phyloP scores from a whole-genome alignment of 1,284 basidiomycete genomes.

The Entoloma clypeatum region DNA sequence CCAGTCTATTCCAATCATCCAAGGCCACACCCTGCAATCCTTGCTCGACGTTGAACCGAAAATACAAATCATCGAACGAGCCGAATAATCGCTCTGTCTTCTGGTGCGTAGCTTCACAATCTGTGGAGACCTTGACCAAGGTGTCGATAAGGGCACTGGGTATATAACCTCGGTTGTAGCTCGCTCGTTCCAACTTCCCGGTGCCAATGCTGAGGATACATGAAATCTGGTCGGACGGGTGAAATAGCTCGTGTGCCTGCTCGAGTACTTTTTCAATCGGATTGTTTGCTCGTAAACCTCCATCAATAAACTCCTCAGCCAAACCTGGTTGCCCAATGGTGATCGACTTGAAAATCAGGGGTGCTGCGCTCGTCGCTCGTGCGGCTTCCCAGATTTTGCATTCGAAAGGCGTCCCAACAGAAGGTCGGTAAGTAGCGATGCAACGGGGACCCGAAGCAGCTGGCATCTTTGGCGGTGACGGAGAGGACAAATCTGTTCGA shows the following conservation, averaged over 20 bases:
- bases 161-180: too few relatives aligned
- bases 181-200: too few relatives aligned
- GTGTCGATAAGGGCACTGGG: too few relatives aligned
- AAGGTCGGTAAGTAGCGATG: too few relatives aligned
- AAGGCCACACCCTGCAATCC: neutral
- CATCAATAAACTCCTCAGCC: slow-evolving; percentile 1
- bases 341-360: slow-evolving; percentile 1
- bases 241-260: neutral
- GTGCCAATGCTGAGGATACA: neutral
- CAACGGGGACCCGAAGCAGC: too few relatives aligned
- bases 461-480: too few relatives aligned
- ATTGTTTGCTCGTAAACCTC: neutral
- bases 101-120: too few relatives aligned
- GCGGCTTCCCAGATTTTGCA: neutral
- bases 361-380: neutral
- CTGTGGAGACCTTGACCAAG: too few relatives aligned
- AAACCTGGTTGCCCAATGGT: neutral
- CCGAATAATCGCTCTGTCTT: neutral
- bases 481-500: too few relatives aligned
- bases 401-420: too few relatives aligned
- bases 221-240: neutral
- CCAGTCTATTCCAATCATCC: slow-evolving; percentile 2
- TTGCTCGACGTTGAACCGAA: neutral
- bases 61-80: neutral
- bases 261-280: neutral